Base-by-base conservation (phyloP, 192 early-diverging fungal genomes). In the Geranomyces michiganensis region DNA sequence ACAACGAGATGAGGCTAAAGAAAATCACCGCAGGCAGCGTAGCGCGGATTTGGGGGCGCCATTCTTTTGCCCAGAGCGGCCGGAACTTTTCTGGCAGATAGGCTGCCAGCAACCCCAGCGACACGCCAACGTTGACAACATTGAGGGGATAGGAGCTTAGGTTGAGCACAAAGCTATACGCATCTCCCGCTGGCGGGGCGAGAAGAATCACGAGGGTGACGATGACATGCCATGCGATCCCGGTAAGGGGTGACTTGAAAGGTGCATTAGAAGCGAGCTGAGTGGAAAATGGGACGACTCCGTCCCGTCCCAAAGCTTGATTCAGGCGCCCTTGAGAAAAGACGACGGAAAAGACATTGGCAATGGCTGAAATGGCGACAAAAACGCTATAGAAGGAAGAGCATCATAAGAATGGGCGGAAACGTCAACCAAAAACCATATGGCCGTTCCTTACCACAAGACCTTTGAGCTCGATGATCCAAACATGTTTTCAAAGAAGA, bases 161-260 rank as follows among this genome's bases (percentile, higher is more conserved):
- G 70, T 88, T 79, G 45, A 89, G 77, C 12, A 90, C 65, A 32
- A 90, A 83, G 55, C 86, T 84, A 66, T 88, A 90, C n/a, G 82
- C 85, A 30, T 87, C 81, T 33, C 67, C 67, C 0, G 67, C 44
- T 0, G 67, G 67, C 29, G 69, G 69, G 8, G 69, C 69, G 58
- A 70, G 59, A 17, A 70, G 21, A 17, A 70, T 70, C 58, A 70
- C 55, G 41, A 70, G 19, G 9, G 69, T 44, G 41, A 70, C 56
- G 69, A 70, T 27, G n/a, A 27, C 29, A 58, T 70, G 69, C 27
- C 29, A 45, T 0, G 30, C 4, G 56, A 70, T 26, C 12, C 69
- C 69, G 7, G 59, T 32, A 3, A 70, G 41, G 15, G 69, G 69
- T 19, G 69, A 30, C n/a, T 62, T 62, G 59, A 70, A 70, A 9